A percentile compares a stretch with the other conserved stretches of the same genome.
phyloP scores from a whole-genome alignment of 2,329 filamentous ascomycete genomes.

The Colletotrichum godetiae region DNA sequence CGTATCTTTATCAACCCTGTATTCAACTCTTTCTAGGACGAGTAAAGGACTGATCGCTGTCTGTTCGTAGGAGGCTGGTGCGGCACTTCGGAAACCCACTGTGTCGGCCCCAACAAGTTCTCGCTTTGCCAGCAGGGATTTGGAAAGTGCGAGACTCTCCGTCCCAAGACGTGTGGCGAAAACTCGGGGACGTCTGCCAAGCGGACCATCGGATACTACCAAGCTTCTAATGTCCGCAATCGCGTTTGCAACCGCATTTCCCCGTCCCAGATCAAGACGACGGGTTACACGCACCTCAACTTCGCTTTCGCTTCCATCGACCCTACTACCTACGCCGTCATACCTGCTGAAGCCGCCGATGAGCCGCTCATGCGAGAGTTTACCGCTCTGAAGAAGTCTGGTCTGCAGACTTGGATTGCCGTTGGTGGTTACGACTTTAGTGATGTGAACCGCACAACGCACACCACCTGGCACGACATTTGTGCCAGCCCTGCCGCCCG shows the following conservation, averaged over 20 bases:
- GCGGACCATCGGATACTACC: too few relatives aligned
- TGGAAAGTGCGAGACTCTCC: too few relatives aligned
- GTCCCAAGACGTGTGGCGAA: too few relatives aligned
- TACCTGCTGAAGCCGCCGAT: neutral
- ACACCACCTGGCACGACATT: constrained; percentile 4
- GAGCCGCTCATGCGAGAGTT: neutral
- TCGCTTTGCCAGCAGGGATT: too few relatives aligned
- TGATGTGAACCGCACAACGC: neutral
- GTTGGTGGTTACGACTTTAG: neutral
- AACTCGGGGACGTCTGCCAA: too few relatives aligned
- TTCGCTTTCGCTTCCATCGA: neutral
- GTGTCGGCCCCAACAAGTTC: too few relatives aligned
- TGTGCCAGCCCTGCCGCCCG: neutral
- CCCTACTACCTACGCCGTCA: neutral
- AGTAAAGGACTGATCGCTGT: too few relatives aligned
- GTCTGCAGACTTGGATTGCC: neutral
- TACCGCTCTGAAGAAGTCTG: neutral
- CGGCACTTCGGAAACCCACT: too few relatives aligned
- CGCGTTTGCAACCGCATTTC: too few relatives aligned
- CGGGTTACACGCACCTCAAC: neutral
- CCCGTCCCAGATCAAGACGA: neutral
- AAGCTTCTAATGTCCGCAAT: too few relatives aligned
- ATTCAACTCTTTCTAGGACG: too few relatives aligned
- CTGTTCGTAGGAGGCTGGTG: too few relatives aligned
- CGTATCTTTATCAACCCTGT: neutral